Base-by-base conservation (phyloP, 23 red algal genomes). In the Gracilaria vermiculophylla region DNA sequence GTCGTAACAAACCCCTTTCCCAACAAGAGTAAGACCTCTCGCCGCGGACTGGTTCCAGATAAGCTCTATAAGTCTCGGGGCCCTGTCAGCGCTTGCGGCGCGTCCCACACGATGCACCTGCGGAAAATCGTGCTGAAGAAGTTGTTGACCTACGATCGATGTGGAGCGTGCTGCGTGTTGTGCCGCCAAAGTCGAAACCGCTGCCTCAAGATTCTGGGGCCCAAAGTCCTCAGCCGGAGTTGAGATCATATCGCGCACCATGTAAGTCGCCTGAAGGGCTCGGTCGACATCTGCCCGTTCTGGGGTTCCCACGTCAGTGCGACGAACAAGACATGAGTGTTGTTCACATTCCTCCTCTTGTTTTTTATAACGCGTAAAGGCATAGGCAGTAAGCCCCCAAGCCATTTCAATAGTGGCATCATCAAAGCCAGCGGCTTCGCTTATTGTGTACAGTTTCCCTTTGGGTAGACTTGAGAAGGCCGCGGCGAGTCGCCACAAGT, bases 1-100 rank as follows among this genome's bases (percentile, higher is more conserved):
- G 70, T 99, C 97, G 43, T 94, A 99, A 51, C 56, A 77, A 53
- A 99, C 93, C 0, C 97, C 92, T 77, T 99, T 99, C 69, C 97
- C 97, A 27, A 99, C 88, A 24, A 99, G 47, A 20, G 76, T 81
- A n/a, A 99, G 42, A 13, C 29, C 37, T 24, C 82, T 64, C 36
- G 25, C 23, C 31, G 44, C 80, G 1, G 45, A 12, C 25, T 91
- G 62, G 55, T 83, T 81, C 86, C 87, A 97, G 54, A 80, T 29
- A 25, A 99, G 58, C 54, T 95, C 92, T 13, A 99, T 69, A 14
- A 99, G 82, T 51, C 97, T 77, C 29, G 97, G 92, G 41, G 45
- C 78, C 17, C 90, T 65, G 19, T 90, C 86, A 25, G 48, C 29
- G 42, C 54, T 67, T 2, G 97, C 97, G 20, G 93, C 92, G 16